These are phyloP conservation scores for Sporothrix pseudoabietina DNA, from an alignment of 2,329 filamentous ascomycete genomes.

Conservation along the genomic window DNA sequence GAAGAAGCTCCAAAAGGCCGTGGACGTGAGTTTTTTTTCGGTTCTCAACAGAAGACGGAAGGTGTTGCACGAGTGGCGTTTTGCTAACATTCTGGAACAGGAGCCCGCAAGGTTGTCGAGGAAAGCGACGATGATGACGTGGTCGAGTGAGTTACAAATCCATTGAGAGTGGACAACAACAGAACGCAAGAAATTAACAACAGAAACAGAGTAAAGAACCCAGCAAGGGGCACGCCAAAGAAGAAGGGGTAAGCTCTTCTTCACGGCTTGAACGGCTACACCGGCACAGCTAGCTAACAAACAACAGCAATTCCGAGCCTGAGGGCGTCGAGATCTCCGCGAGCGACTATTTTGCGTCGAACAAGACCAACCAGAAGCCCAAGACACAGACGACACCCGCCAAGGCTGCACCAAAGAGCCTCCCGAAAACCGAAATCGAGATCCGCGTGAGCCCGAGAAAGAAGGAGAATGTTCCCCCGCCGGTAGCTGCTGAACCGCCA, in stretches of 20 bases:
- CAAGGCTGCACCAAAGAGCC: slow-evolving; percentile 46
- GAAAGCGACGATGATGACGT: slow-evolving; percentile 36
- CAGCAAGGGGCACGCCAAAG: slow-evolving; percentile 52
- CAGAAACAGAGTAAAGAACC: slow-evolving; percentile 55
- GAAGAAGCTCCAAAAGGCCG: slow-evolving; percentile 39
- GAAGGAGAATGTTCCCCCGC: slow-evolving; percentile 42
- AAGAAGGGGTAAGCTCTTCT: slow-evolving; percentile 54
- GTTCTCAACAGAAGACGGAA: not conserved
- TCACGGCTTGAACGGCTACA: slow-evolving; percentile 2
- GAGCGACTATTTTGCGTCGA: slow-evolving; percentile 59
- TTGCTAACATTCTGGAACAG: slow-evolving; percentile 22
- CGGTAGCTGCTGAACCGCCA: slow-evolving; percentile 36
- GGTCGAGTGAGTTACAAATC: slow-evolving; percentile 42
- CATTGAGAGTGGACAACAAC: slow-evolving; percentile 1
- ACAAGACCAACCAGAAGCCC: slow-evolving; percentile 47
- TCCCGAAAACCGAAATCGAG: slow-evolving; percentile 47
- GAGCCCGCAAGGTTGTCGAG: slow-evolving; percentile 39
- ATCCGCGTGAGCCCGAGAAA: slow-evolving; percentile 57
- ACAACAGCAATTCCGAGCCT: slow-evolving; percentile 43
- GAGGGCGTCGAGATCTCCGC: slow-evolving; percentile 57
- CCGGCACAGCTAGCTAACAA: slow-evolving; percentile 17
- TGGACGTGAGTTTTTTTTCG: slow-evolving; percentile 28
- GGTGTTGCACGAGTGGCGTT: not conserved
- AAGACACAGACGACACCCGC: slow-evolving; percentile 47
- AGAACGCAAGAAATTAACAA: not conserved